Evolutionary conservation across 2,329 filamentous ascomycete species (phyloP), one percentile per base, ranked within the genome.

Genomic region (Aspergillus tamarii): DNA sequence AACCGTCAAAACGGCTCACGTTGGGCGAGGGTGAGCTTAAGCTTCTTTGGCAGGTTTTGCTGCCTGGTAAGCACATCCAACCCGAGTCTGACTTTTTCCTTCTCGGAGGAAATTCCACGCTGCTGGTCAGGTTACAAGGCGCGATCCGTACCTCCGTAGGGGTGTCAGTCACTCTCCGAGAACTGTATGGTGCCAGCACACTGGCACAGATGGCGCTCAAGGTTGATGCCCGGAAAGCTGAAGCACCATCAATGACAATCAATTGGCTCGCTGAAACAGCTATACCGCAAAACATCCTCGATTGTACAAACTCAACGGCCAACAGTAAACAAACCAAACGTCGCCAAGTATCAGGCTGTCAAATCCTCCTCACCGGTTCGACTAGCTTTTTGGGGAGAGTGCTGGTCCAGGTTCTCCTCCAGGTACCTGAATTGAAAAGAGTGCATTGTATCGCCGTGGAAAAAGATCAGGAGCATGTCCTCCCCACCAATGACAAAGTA

Each of bases 91-190:
- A 72, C 58, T 80, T 79, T 66, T 79, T 80, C 69, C 19, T 41
- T 1, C 63, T 75, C 10, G 78, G 78, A 11, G 78, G 77, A 16
- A 80, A 74, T 57, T 80, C 78, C 0, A 41, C 80, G 26, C 67
- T 76, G 1, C 62, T 79, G 16, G 59, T 78, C 19, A 50, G 61
- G 12, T 65, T 80, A 16, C 75, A 76, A 62, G 19, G 41, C 1
- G 23, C n/a, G 0, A 73, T 79, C 23, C 57, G 57, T 0, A 23
- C 73, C 5, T 46, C n/a, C 4, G 69, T 78, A 36, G 62, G 64
- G 23, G 62, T 69, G 6, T 58, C 48, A 0, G 26, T 59, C 23
- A 36, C 39, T 2, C 48, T 60, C n/a, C 41, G 39, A 0, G 60
- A 65, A 8, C 57, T 65, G 8, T 65, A 57, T 34, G n/a, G 16